These are phyloP conservation scores for Hyphopichia wangnamkhiaoensis DNA, from an alignment of 1,139 yeast genomes.

Conservation along the genomic window DNA sequence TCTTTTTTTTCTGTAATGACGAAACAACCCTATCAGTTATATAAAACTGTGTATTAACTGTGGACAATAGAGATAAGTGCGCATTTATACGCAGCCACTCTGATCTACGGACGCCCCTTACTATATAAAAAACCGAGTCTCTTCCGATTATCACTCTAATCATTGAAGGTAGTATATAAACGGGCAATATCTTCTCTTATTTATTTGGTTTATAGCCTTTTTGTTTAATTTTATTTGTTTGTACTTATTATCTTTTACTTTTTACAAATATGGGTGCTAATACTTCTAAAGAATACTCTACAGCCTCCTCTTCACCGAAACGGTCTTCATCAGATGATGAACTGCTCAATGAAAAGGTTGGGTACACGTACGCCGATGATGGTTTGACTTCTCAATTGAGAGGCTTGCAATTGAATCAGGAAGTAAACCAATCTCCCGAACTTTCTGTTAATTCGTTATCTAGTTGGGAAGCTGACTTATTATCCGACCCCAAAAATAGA, in stretches of 20 bases:
- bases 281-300: conserved; percentile 12
- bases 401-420: conserved; percentile 12
- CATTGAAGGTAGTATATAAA: no score
- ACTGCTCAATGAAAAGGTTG: conserved; percentile 14
- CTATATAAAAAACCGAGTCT: no score
- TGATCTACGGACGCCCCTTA: no score
- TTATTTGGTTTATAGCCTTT: no score
- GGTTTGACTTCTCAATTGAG: conserved; percentile 10
- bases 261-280: conserved; percentile 16
- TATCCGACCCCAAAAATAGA: conserved; percentile 54
- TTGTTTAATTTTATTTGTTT: no score
- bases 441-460: conserved; percentile 32
- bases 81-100: no score
- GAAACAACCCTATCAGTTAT: conserved; percentile 1
- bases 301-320: background rate
- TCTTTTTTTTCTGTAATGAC: no score
- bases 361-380: conserved; percentile 7
- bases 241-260: background rate
- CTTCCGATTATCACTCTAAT: no score
- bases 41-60: no score
- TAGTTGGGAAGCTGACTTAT: conserved; percentile 54
- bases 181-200: no score
- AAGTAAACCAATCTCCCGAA: conserved; percentile 5
- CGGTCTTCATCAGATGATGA: background rate
- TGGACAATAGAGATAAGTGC: no score